Evolutionary conservation across 169 alveolate species (phyloP).

Genomic region (Toxoplasma gondii): DNA sequence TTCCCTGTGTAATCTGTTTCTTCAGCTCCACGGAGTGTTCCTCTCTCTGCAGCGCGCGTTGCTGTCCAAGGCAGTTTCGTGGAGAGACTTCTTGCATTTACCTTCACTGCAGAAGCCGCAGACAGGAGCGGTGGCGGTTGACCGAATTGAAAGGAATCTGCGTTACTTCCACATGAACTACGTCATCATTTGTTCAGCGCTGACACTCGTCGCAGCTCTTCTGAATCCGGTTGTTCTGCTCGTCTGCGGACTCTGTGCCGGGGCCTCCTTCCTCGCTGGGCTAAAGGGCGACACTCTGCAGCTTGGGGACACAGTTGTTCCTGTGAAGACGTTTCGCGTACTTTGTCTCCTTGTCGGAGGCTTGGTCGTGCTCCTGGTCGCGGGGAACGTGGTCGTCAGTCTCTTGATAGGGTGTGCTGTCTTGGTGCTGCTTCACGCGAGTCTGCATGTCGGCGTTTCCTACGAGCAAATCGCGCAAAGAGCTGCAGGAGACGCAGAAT

Average conservation of each 20-base stretch:
- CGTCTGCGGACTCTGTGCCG: slow-evolving; percentile 46
- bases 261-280: neutral
- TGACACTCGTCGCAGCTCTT: slow-evolving; percentile 24
- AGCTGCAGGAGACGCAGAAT: neutral
- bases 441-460: slow-evolving; percentile 57
- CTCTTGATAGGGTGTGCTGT: slow-evolving; percentile 15
- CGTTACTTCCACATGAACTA: slow-evolving; percentile 51
- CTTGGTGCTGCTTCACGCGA: neutral
- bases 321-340: slow-evolving; percentile 22
- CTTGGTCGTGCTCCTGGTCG: slow-evolving; percentile 29
- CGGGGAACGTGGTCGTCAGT: slow-evolving; percentile 42
- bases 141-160: slow-evolving; percentile 47
- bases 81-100: slow-evolving; percentile 32
- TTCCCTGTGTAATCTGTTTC: neutral
- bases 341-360: slow-evolving; percentile 1
- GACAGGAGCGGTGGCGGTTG: slow-evolving; percentile 57
- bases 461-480: slow-evolving; percentile 40
- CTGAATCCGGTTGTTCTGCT: slow-evolving; percentile 38
- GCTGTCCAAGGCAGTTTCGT: slow-evolving; percentile 41
- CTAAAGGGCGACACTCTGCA: slow-evolving; percentile 22
- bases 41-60: slow-evolving; percentile 32
- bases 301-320: neutral
- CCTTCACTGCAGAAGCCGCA: slow-evolving; percentile 38
- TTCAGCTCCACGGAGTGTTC: slow-evolving; percentile 59
- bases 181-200: slow-evolving; percentile 22